Percentiles rank a stretch among this genome's conserved stretches.
These are phyloP conservation scores for Fusarium austroafricanum DNA, from an alignment of 2,329 filamentous ascomycete species.

Conservation along the genomic window DNA sequence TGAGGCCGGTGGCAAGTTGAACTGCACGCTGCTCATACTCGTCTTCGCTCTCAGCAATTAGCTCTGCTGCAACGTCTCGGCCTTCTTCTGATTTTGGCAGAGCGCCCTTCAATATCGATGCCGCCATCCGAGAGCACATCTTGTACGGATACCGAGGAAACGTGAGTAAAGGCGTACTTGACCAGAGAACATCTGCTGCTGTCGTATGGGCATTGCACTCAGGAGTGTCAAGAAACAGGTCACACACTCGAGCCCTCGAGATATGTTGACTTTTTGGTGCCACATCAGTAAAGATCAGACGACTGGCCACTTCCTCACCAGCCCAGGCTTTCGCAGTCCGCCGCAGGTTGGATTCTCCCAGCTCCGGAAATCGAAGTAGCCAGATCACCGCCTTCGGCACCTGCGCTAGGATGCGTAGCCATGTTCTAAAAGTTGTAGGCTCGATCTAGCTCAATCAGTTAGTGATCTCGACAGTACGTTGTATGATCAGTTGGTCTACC, in stretches of 20 bases:
- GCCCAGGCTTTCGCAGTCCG: slow-evolving; percentile 87
- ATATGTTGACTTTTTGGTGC: slow-evolving; percentile 96
- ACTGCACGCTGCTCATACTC: slow-evolving; percentile 87
- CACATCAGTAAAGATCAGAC: slow-evolving; percentile 95
- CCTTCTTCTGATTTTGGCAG: slow-evolving; percentile 80
- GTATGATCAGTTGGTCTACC: slow-evolving; percentile 62
- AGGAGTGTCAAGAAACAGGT: slow-evolving; percentile 95
- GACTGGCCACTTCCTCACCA: slow-evolving; percentile 82
- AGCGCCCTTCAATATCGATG: slow-evolving; percentile 91
- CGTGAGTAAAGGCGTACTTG: slow-evolving; percentile 91
- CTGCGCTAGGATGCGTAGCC: slow-evolving; percentile 88
- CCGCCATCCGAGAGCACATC: slow-evolving; percentile 99
- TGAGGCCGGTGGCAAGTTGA: slow-evolving; percentile 71
- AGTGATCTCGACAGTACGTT: background rate
- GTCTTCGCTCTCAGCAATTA: slow-evolving; percentile 81
- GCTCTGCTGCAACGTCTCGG: slow-evolving; percentile 72
- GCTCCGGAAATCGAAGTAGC: slow-evolving; percentile 95
- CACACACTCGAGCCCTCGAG: slow-evolving; percentile 87
- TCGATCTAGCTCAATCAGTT: slow-evolving; percentile 76
- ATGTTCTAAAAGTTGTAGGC: slow-evolving; percentile 93
- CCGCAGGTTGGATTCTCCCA: slow-evolving; percentile 87
- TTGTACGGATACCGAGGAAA: slow-evolving; percentile 94
- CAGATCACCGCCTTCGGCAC: slow-evolving; percentile 92
- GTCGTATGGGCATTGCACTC: slow-evolving; percentile 99
- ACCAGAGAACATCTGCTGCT: slow-evolving; percentile 96